These are phyloP conservation scores for Acer yangbiense DNA, from an alignment of 345 rosid species.

Conservation along the genomic window DNA sequence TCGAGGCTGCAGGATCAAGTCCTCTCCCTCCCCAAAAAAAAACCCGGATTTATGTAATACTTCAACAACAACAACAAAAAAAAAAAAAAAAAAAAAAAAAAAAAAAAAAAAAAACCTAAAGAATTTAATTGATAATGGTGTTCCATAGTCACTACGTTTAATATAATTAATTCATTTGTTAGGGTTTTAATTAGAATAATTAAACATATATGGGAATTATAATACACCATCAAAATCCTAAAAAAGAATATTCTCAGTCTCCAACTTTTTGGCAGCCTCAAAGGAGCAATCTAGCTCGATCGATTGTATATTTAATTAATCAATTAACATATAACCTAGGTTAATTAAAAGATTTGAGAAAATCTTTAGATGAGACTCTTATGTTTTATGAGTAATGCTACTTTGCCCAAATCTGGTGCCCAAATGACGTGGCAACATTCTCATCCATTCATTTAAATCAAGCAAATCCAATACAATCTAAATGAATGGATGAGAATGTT, in stretches of 20 bases:
- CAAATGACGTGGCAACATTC: too few species aligned
- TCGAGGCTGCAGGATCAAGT: too few species aligned
- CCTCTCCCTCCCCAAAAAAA: too few species aligned
- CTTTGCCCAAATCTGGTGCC: too few species aligned
- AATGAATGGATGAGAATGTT: too few species aligned
- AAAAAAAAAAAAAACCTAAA: too few species aligned
- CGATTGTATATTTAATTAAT: not conserved
- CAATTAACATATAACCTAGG: not conserved
- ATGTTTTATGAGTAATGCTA: too few species aligned
- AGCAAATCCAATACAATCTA: too few species aligned
- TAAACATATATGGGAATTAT: conserved; percentile 17
- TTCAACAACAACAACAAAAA: too few species aligned
- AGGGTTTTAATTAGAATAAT: not conserved
- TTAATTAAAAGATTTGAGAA: not conserved
- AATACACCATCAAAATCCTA: conserved; percentile 27
- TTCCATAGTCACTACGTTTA: not conserved
- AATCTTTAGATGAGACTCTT: not conserved
- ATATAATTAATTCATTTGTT: not conserved
- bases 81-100: too few species aligned
- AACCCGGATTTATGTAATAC: too few species aligned
- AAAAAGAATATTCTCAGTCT: conserved; percentile 36
- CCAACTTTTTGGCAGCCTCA: conserved; percentile 39
- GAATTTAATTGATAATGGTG: not conserved
- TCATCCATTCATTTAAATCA: too few species aligned
- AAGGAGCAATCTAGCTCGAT: not conserved